phyloP scores from a whole-genome alignment of 1,284 basidiomycete species.

The Porogramme epimiltina region DNA sequence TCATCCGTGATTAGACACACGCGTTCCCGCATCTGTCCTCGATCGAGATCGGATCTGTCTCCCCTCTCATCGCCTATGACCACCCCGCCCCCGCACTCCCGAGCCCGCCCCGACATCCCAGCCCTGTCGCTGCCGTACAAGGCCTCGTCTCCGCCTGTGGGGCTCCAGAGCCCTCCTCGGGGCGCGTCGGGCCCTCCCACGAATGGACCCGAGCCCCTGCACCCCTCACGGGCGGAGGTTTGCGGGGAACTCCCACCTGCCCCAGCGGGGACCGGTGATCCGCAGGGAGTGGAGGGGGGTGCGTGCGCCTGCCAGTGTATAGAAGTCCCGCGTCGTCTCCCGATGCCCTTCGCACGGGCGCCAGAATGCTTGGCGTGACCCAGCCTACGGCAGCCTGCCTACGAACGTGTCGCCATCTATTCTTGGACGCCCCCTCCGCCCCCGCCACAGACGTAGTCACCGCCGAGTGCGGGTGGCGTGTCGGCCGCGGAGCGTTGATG shows the following conservation, averaged over 20 bases:
- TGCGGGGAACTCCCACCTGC: neutral
- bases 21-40: slow-evolving; percentile 4
- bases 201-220: too few relatives aligned
- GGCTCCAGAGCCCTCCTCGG: neutral
- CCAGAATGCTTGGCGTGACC: neutral
- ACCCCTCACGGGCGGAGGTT: too few relatives aligned
- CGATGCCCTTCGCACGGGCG: slow-evolving; percentile 1
- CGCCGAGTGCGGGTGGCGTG: too few relatives aligned
- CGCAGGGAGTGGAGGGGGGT: neutral
- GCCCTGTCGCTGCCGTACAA: too few relatives aligned
- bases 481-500: too few relatives aligned
- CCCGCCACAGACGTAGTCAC: too few relatives aligned
- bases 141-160: neutral
- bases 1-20: slow-evolving; percentile 12
- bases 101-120: neutral
- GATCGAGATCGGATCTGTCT: slow-evolving; percentile 21
- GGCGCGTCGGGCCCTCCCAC: neutral
- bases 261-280: slow-evolving; percentile 6
- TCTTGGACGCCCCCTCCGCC: too few relatives aligned
- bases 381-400: too few relatives aligned
- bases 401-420: too few relatives aligned
- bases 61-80: neutral
- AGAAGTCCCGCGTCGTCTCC: neutral
- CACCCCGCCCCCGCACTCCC: neutral
- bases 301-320: too few relatives aligned